Evolutionary conservation across 2,329 filamentous ascomycete species (phyloP).

Genomic region (Neobulgaria alba): DNA sequence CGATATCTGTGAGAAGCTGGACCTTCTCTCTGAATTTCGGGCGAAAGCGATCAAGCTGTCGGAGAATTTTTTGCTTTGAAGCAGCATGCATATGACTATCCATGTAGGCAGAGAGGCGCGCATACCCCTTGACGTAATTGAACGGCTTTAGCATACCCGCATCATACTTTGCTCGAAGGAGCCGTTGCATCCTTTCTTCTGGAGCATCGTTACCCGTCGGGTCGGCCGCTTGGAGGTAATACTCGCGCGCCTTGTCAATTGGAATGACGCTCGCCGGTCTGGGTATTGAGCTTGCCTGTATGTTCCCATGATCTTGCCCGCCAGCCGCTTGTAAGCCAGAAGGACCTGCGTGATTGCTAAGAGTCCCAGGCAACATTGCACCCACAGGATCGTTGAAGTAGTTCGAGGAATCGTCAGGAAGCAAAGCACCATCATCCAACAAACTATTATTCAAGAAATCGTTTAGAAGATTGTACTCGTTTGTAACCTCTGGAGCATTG

Average conservation of each 20-base stretch:
- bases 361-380: constrained; percentile 36
- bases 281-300: constrained; percentile 46
- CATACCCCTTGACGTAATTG: constrained; percentile 97
- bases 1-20: constrained; percentile 83
- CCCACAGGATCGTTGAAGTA: constrained; percentile 48
- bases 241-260: constrained; percentile 62
- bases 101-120: constrained; percentile 82
- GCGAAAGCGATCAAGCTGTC: constrained; percentile 85
- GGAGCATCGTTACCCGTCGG: constrained; percentile 79
- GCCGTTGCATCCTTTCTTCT: constrained; percentile 89
- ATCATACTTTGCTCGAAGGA: constrained; percentile 92
- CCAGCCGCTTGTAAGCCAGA: constrained; percentile 28
- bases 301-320: constrained; percentile 28
- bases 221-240: constrained; percentile 94
- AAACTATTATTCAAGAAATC: constrained; percentile 92
- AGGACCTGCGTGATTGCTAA: constrained; percentile 32
- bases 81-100: constrained; percentile 74
- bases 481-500: constrained; percentile 83
- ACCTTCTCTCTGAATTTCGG: constrained; percentile 96
- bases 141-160: constrained; percentile 92
- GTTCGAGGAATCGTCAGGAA: constrained; percentile 57
- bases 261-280: constrained; percentile 53
- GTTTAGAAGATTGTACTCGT: constrained; percentile 94
- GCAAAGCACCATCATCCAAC: constrained; percentile 70
- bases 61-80: constrained; percentile 83